Conservation (phyloP, 306 rosid species). For the Erythrophleum fordii region DNA sequence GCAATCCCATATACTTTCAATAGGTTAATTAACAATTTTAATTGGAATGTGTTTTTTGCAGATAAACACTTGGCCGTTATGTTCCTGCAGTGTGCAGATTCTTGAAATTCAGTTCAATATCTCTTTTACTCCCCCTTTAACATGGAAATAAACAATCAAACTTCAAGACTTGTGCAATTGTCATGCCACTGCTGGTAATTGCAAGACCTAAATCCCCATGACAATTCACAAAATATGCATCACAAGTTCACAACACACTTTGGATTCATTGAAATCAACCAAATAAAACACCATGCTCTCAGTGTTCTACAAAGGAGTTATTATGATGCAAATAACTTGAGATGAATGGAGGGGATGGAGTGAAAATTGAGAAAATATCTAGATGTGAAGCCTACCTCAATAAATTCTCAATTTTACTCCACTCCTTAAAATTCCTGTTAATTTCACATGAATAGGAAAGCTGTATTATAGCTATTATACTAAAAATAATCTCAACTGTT, state of each 20-base stretch:
- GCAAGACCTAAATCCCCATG: neutral
- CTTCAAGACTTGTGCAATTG: too few relatives aligned
- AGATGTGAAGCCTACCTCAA: conserved; percentile 1
- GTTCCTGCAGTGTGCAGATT: neutral
- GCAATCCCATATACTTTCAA: neutral
- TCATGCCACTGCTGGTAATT: too few relatives aligned
- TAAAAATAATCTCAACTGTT: conserved; percentile 13
- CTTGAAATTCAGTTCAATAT: neutral
- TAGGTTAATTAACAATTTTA: neutral
- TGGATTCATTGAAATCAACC: too few relatives aligned
- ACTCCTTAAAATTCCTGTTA: conserved; percentile 8
- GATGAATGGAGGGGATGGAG: neutral
- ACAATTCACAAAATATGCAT: too few relatives aligned
- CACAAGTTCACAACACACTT: too few relatives aligned
- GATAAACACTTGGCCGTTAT: neutral
- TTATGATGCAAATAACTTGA: neutral
- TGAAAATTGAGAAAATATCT: conserved; percentile 28
- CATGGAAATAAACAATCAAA: neutral
- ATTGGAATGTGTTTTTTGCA: neutral
- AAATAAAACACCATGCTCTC: too few relatives aligned
- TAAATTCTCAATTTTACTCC: conserved; percentile 11
- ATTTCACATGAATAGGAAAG: conserved; percentile 7
- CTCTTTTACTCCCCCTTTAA: neutral
- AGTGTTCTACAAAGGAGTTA: neutral
- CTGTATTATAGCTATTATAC: conserved; percentile 6